Percentiles rank a stretch among this genome's conserved stretches.
Conservation (phyloP, 352 stramenopile genomes). For the Globisporangium sylvaticum region DNA sequence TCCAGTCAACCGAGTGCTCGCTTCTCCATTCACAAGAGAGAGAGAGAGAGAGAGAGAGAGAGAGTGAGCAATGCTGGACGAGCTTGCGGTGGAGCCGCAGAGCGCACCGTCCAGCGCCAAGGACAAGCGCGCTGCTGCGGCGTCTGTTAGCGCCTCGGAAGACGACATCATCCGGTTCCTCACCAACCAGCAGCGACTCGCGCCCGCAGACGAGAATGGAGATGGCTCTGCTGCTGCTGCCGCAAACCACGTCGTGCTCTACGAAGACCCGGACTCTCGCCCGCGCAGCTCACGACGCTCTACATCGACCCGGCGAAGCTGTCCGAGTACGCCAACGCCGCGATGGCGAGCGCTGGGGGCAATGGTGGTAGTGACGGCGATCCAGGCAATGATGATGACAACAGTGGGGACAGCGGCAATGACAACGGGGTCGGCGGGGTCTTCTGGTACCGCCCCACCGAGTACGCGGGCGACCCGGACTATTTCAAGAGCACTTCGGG, state of each 20-base stretch:
- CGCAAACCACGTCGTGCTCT: conserved; percentile 20
- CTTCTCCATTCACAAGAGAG: background rate
- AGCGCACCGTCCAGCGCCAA: background rate
- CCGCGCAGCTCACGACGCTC: conserved; percentile 36
- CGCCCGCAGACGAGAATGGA: conserved; percentile 1
- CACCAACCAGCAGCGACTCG: conserved; percentile 17
- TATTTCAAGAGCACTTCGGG: conserved; percentile 81
- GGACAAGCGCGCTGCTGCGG: background rate
- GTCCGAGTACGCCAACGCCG: conserved; percentile 55
- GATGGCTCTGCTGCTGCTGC: background rate
- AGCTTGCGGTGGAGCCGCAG: background rate
- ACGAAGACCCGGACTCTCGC: conserved; percentile 54
- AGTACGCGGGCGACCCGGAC: conserved; percentile 70
- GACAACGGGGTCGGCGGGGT: conserved; percentile 18
- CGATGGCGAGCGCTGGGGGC: background rate
- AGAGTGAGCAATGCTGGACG: background rate
- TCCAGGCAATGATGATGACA: conserved; percentile 3
- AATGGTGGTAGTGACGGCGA: background rate
- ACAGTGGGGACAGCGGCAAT: background rate
- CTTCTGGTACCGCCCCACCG: conserved; percentile 63
- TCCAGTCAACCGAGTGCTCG: background rate
- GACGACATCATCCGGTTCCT: conserved; percentile 46
- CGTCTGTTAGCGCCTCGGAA: conserved; percentile 18
- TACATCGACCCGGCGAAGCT: conserved; percentile 55
- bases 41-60: background rate